Evolutionary conservation across 2,329 filamentous ascomycete genomes (phyloP), one percentile per base, ranked within the genome.

Genomic region (Cordyceps fumosorosea): DNA sequence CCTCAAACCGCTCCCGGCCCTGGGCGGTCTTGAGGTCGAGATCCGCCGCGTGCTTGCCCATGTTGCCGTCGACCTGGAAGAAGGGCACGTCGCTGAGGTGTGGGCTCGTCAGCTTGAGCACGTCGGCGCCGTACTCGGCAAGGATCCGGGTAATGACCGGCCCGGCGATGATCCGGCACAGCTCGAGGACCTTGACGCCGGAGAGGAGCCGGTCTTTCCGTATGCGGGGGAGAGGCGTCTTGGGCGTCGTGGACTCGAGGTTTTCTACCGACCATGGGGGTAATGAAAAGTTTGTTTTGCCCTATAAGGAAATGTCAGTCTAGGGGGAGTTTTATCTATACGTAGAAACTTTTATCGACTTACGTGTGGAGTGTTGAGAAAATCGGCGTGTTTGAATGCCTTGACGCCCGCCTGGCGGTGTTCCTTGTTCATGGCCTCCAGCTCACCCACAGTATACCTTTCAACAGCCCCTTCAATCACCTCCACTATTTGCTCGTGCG

Each of bases 151-250:
- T 85, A 66, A 91, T 86, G 5, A 86, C 84, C n/a, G 89, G 89
- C 0, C 88, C 89, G 3, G 89, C 89, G 65, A 92, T 90, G 68
- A 91, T 86, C 47, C 89, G 85, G 69, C 88, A 89, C 34, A 92
- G 76, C 69, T 93, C 89, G 5, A 92, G 80, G 6, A 92, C 88
- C 66, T 87, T 88, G 71, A 91, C 80, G 0, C 89, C 89, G 69
- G 79, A 63, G 76, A 85, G 67, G 67, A 76, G 73, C 12, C 73
- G 73, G 7, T 61, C 65, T 2, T 66, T 63, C 3, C 65, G 53
- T 1, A 24, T 65, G 3, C 62, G 48, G 12, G 69, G 63, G 57
- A 84, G 68, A 7, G 76, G 76, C 3, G 73, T 71, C 8, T 80
- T 78, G 3, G 80, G 79, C 3, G 85, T 83, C 6, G 74, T 69